Evolutionary conservation across 768 basidiomycete genomes (phyloP), one percentile per base, ranked within the genome.

Genomic region (Lentinula boryana): DNA sequence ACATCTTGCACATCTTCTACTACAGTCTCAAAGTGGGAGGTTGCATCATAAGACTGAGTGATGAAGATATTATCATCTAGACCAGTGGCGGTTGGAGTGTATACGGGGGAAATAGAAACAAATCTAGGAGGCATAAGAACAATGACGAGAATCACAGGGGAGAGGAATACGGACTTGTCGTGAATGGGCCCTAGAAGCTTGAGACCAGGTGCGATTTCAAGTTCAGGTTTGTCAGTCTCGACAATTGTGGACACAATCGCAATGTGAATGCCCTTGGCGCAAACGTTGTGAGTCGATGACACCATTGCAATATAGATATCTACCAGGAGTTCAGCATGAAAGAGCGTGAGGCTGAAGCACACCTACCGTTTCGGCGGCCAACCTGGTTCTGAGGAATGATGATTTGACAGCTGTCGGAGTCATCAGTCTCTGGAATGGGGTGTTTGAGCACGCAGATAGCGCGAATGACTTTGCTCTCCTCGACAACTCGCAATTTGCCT

Each of bases 331-430:
- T 62, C 18, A 62, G 48, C n/a, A 60, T 18, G 43, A 21, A 52
- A 52, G 31, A 50, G 15, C 52, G 4, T 16, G 27, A 7, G 12
- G 31, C 41, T 62, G 54, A 12, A 60, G 4, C 35, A 35, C 23
- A 73, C 87, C 67, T 71, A 92, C 96, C 97, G 69, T 99, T 91
- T 75, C 88, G 86, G 66, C 97, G 81, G 65, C 82, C 81, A 65
- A 99, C 95, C 76, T 99, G 97, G 75, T 98, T 98, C 76, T 98
- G 97, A 43, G 97, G 97, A 63, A 99, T 96, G 73, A 99, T 95
- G 68, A 99, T 94, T 75, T 99, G 97, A 41, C 88, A 88, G 67
- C 91, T 94, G 77, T 99, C 97, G 50, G 88, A 80, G 69, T 98
- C 91, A 21, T 98, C 96, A 44, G 97, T 98, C 54, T 92, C 95